These are phyloP conservation scores for Aspergillus fumigatus DNA, from an alignment of 2,329 filamentous ascomycete species.

Conservation along the genomic window DNA sequence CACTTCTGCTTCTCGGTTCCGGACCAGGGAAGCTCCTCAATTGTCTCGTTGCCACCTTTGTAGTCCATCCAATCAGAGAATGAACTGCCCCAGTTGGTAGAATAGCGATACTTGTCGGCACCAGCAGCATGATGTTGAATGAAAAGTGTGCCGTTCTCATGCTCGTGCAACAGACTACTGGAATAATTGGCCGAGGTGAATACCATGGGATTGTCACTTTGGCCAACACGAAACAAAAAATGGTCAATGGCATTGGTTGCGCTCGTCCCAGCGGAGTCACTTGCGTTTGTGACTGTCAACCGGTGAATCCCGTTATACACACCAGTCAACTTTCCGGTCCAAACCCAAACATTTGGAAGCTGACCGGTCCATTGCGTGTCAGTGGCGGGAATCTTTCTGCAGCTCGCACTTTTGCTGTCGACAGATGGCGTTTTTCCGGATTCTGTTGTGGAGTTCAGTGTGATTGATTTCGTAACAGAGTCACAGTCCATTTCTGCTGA, in stretches of 20 bases:
- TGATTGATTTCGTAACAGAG: conserved; percentile 48
- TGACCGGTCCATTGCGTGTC: conserved; percentile 44
- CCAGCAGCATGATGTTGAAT: conserved; percentile 58
- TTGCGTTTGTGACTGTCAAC: conserved; percentile 54
- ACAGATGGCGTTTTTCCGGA: conserved; percentile 42
- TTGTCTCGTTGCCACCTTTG: conserved; percentile 46
- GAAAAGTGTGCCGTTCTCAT: conserved; percentile 41
- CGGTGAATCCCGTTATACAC: conserved; percentile 59
- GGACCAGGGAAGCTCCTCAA: conserved; percentile 50
- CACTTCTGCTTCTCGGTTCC: conserved; percentile 57
- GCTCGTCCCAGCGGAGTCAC: conserved; percentile 37
- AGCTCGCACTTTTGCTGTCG: conserved; percentile 43
- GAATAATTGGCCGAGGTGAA: conserved; percentile 60
- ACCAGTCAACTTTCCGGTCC: conserved; percentile 49
- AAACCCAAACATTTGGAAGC: conserved; percentile 52
- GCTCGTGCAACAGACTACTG: conserved; percentile 46
- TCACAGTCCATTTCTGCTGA: conserved; percentile 59
- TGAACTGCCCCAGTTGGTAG: conserved; percentile 55
- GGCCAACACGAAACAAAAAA: conserved; percentile 59
- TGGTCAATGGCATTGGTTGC: conserved; percentile 54
- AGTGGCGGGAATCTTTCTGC: conserved; percentile 37
- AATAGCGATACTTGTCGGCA: conserved; percentile 60
- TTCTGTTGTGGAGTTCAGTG: conserved; percentile 51
- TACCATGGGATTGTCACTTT: conserved; percentile 55
- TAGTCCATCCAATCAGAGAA: conserved; percentile 59